Base-by-base conservation (phyloP, 306 rosid genomes). In the Cotoneaster glaucophyllus region DNA sequence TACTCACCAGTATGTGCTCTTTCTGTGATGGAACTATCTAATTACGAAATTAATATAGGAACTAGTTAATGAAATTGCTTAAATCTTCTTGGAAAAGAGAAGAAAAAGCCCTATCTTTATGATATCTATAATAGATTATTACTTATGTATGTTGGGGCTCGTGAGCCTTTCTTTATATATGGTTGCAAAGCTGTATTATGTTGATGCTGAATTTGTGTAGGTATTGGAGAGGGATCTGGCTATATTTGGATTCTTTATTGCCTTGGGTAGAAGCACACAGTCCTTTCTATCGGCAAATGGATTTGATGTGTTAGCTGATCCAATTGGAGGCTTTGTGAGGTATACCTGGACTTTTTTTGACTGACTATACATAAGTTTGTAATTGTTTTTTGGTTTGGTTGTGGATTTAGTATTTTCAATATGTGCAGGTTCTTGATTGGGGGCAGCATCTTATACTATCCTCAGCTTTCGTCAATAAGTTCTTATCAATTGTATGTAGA, bases 221-320 rank as follows among this genome's bases (percentile, higher is more conserved):
- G 93, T 96, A 78, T 82, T 96, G 87, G 98, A 96, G 86, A 96
- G 88, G 88, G 98, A 92, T 85, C 87, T 96, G 88, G 98, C 98
- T 72, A 81, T 96, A 84, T 90, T 96, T 84, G 99, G 99, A 69
- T 96, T 96, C 85, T 96, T 96, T 87, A 88, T 90, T 84, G 99
- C 99, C 81, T 83, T 96, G 86, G 99, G 99, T 67, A 87, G 97
- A 83, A 89, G 89, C 74, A 85, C 97, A 4, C 88, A 85, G 41
- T 85, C 96, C 78, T 96, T 82, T 82, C 93, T 96, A 73, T 88
- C 83, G 43, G 90, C 88, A 59, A 96, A 87, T 74, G 97, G 99
- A 61, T 90, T 86, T 84, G 84, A 90, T 73, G 84, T 87, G 62
- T 79, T 83, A 21, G 85, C 86, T 82, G 91, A 87, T 74, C 88